Base-by-base conservation (phyloP, 2,329 filamentous ascomycete genomes). In the Fusarium dlaminii region DNA sequence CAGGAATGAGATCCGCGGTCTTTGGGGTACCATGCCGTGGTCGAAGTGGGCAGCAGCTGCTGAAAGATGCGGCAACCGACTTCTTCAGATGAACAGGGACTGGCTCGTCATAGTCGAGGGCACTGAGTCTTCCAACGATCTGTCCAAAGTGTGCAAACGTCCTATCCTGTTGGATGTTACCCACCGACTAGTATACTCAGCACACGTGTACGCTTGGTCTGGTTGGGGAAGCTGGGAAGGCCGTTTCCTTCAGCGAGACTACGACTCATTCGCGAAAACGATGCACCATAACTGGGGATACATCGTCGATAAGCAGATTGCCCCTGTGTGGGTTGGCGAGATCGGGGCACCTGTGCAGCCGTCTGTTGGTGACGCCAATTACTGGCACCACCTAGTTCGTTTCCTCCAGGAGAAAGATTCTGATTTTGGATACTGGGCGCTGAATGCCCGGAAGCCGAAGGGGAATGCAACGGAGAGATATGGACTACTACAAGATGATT, bases 11-110 rank as follows among this genome's bases (percentile, higher is more conserved):
- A 90, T 92, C 42, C 87, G 91, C 57, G 91, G 90, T 11, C 83
- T 92, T 43, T 92, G 90, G 90, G 91, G 90, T 37, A 92, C 90
- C 20, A 91, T 92, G 88, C 83, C 88, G 11, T 93, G 91, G 91
- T 82, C 84, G 32, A 85, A 84, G 60, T 93, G 90, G 90, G 91
- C 90, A 1, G 79, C 84, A 2, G 91, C 91, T 1, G 90, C 91
- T 36, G 91, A 93, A 81, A 83, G 83, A 68, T 91, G 89, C 66
- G 89, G 90, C 52, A 91, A 92, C 78, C 83, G 87, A 24, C 83
- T 93, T 55, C 84, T 92, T 37, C 81, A 80, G 68, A 84, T 93
- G 79, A 90, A 91, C 66, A 83, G 82, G 24, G 84, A 91, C 81
- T 93, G 90, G 91, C 84, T 93, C 60, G 88, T 93, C 80, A 83